Evolutionary conservation across 1,284 basidiomycete species (phyloP).

Genomic region (Tylopilus sp.): DNA sequence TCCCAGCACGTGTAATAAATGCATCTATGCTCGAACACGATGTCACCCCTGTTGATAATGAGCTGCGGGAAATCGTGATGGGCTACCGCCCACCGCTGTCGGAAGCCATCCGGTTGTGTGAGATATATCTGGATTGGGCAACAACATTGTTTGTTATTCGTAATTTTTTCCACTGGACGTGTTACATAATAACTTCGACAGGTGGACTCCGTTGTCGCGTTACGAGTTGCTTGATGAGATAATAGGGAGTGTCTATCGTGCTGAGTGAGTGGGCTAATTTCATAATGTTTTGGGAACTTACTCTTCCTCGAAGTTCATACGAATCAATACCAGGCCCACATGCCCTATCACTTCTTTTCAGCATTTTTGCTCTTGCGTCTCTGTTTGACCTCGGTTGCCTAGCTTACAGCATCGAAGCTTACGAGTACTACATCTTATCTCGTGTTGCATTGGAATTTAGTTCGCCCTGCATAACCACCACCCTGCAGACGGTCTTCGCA

Average conservation of each 20-base stretch:
- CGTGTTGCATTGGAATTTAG: slow-evolving; percentile 50
- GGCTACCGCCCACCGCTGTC: slow-evolving; percentile 48
- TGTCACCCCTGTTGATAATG: slow-evolving; percentile 30
- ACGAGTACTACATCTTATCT: slow-evolving; percentile 59
- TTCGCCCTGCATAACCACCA: slow-evolving; percentile 48
- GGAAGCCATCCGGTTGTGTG: slow-evolving; percentile 53
- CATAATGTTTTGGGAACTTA: slow-evolving; percentile 8
- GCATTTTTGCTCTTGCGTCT: slow-evolving; percentile 50
- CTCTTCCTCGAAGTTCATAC: slow-evolving; percentile 31
- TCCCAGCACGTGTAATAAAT: slow-evolving; percentile 36
- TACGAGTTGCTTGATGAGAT: slow-evolving; percentile 53
- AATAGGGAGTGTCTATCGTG: slow-evolving; percentile 45
- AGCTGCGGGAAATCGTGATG: slow-evolving; percentile 42
- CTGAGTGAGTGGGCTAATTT: slow-evolving; percentile 36
- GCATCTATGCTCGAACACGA: slow-evolving; percentile 36
- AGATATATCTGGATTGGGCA: slow-evolving; percentile 55
- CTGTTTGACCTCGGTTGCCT: slow-evolving; percentile 48
- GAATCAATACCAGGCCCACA: slow-evolving; percentile 41
- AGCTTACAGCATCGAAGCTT: slow-evolving; percentile 48
- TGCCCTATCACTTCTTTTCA: slow-evolving; percentile 53
- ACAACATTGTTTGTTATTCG: slow-evolving; percentile 46
- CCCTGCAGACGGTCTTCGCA: slow-evolving; percentile 51
- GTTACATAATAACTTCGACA: slow-evolving; percentile 23
- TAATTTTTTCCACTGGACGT: background rate
- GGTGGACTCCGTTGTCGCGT: slow-evolving; percentile 40